A percentile compares a stretch with the other conserved stretches of the same genome.
Evolutionary conservation across 2,329 filamentous ascomycete species (phyloP).

Genomic region (Paecilomyces sp.): DNA sequence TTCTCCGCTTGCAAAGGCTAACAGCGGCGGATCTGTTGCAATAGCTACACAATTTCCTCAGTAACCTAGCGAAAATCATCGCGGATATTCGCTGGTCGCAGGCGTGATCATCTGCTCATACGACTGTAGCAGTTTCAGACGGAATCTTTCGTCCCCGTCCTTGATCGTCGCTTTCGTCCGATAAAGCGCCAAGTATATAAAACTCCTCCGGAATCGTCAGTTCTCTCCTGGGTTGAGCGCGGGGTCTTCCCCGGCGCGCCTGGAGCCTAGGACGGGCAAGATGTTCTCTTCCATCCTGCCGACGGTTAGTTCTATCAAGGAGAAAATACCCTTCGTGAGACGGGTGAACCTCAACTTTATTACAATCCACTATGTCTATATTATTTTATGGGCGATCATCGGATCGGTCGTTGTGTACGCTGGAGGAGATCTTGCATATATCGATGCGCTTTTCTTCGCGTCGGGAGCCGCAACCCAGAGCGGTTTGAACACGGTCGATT

Average conservation of each 20-base stretch:
- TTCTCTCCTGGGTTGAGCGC: not conserved
- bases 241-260: not conserved
- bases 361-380: slow-evolving; percentile 59
- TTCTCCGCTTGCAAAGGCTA: slow-evolving; percentile 5
- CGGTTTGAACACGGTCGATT: slow-evolving; percentile 70
- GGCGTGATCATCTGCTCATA: not conserved
- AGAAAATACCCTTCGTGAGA: slow-evolving; percentile 29
- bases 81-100: not conserved
- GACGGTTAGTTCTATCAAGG: slow-evolving; percentile 16
- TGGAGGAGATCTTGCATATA: slow-evolving; percentile 60
- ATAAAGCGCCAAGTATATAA: not conserved
- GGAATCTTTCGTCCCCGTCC: not conserved
- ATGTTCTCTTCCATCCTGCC: slow-evolving; percentile 23
- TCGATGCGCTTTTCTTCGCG: slow-evolving; percentile 86
- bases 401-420: slow-evolving; percentile 72
- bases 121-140: not conserved
- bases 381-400: slow-evolving; percentile 65
- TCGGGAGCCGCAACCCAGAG: slow-evolving; percentile 84
- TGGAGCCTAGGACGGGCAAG: slow-evolving; percentile 2
- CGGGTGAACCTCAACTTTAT: slow-evolving; percentile 39
- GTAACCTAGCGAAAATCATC: not conserved
- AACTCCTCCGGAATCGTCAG: not conserved
- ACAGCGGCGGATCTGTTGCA: not conserved
- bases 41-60: not conserved
- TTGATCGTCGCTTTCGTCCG: not conserved